phyloP scores from a whole-genome alignment of 2,329 filamentous ascomycete species.

The Rugonectria rugulosa region DNA sequence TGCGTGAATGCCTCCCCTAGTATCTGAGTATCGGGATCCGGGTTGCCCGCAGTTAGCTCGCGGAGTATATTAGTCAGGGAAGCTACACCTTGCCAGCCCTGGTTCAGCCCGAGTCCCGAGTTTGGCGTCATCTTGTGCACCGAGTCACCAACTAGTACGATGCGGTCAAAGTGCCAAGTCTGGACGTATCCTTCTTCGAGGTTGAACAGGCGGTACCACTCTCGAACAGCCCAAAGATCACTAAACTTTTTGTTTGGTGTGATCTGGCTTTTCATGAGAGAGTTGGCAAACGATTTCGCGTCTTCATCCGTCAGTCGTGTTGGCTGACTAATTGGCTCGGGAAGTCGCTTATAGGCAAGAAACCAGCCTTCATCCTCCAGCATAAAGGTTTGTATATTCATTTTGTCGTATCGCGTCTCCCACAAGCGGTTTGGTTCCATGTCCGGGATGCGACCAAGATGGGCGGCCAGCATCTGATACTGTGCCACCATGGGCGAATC shows the following conservation, averaged over 20 bases:
- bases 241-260: not conserved
- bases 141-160: constrained; percentile 27
- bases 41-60: not conserved
- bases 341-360: constrained; percentile 2
- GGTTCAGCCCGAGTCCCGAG: constrained; percentile 28
- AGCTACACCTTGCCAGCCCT: constrained; percentile 20
- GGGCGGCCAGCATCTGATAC: constrained; percentile 10
- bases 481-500: constrained; percentile 15
- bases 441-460: not conserved
- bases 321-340: not conserved
- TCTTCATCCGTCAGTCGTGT: constrained; percentile 4
- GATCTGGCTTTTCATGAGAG: not conserved
- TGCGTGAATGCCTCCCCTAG: constrained; percentile 12
- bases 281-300: constrained; percentile 1
- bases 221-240: not conserved
- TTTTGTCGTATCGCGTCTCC: constrained; percentile 2
- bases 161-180: constrained; percentile 25
- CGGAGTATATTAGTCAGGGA: constrained; percentile 20
- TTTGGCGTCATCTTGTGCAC: constrained; percentile 33
- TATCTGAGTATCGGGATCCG: not conserved
- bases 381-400: constrained; percentile 6
- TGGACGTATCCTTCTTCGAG: constrained; percentile 28
- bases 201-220: not conserved
- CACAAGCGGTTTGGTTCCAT: constrained; percentile 2
- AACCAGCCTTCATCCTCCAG: constrained; percentile 3